phyloP scores from a whole-genome alignment of 805 yeast genomes.

The Ogataea philodendri region DNA sequence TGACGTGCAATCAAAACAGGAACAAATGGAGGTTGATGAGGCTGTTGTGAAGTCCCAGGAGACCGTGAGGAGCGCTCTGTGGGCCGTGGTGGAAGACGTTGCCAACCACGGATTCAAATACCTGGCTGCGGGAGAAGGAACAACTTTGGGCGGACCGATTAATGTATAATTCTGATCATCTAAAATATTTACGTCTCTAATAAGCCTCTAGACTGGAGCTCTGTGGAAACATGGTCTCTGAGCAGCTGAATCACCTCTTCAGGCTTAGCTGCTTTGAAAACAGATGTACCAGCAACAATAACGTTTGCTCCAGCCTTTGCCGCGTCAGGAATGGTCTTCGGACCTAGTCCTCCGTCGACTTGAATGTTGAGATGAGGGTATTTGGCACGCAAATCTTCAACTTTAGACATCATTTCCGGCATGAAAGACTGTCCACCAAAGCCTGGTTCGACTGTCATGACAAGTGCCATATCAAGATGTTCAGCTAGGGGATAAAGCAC shows the following conservation, averaged over 20 bases:
- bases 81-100: conserved; percentile 67
- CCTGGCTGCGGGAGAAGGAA: conserved; percentile 62
- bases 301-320: conserved; percentile 98
- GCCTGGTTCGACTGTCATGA: conserved; percentile 99
- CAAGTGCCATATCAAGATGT: conserved; percentile 84
- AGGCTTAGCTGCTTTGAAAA: conserved; percentile 83
- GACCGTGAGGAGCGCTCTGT: conserved; percentile 61
- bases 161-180: too few species aligned
- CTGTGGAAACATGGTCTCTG: conserved; percentile 57
- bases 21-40: conserved; percentile 51
- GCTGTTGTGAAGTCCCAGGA: conserved; percentile 36
- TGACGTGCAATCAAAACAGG: conserved; percentile 49
- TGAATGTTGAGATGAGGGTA: conserved; percentile 85
- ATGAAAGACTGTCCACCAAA: conserved; percentile 98
- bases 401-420: conserved; percentile 96
- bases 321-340: conserved; percentile 79
- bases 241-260: conserved; percentile 66
- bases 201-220: conserved; percentile 47
- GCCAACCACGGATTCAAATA: conserved; percentile 43
- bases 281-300: conserved; percentile 96
- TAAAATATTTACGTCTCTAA: too few species aligned
- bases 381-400: conserved; percentile 65
- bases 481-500: conserved; percentile 75
- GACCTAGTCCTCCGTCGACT: conserved; percentile 96
- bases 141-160: conserved; percentile 76